Evolutionary conservation across 371 early-diverging fungal species (phyloP).

Genomic region (Chytridiales sp.): DNA sequence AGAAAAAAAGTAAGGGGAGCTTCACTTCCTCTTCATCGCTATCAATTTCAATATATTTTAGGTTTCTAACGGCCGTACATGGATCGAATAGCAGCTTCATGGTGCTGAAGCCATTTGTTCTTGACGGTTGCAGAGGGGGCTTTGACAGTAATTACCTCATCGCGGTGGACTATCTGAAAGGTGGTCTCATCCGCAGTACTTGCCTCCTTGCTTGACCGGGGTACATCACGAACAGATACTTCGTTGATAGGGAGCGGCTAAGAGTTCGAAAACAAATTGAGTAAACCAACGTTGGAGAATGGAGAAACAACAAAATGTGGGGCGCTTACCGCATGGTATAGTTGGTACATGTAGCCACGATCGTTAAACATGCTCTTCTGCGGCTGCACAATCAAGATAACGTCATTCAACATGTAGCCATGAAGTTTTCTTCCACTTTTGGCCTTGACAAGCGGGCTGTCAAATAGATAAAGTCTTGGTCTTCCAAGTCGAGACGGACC

Average conservation of each 20-base stretch:
- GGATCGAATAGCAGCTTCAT: constrained; percentile 12
- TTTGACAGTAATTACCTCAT: constrained; percentile 58
- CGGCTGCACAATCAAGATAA: constrained; percentile 67
- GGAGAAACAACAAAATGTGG: constrained; percentile 2
- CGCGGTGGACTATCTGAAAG: constrained; percentile 62
- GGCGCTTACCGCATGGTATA: constrained; percentile 62
- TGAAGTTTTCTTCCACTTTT: constrained; percentile 82
- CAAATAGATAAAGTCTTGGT: constrained; percentile 72
- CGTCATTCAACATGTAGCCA: constrained; percentile 85
- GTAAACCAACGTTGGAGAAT: background rate
- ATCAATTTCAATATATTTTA: too few species aligned
- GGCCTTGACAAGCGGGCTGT: constrained; percentile 78
- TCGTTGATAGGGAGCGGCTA: constrained; percentile 40
- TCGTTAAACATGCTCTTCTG: constrained; percentile 32
- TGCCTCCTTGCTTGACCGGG: constrained; percentile 23
- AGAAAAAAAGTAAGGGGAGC: too few species aligned
- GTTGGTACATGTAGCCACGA: constrained; percentile 47
- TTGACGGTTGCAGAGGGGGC: constrained; percentile 57
- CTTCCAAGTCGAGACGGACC: constrained; percentile 64
- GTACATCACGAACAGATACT: constrained; percentile 33
- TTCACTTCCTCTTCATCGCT: too few species aligned
- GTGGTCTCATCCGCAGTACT: constrained; percentile 50
- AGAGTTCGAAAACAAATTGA: background rate
- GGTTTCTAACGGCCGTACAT: too few species aligned
- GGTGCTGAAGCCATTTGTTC: constrained; percentile 58